Conservation (phyloP, 768 basidiomycete genomes). For the Mycena chlorophos region DNA sequence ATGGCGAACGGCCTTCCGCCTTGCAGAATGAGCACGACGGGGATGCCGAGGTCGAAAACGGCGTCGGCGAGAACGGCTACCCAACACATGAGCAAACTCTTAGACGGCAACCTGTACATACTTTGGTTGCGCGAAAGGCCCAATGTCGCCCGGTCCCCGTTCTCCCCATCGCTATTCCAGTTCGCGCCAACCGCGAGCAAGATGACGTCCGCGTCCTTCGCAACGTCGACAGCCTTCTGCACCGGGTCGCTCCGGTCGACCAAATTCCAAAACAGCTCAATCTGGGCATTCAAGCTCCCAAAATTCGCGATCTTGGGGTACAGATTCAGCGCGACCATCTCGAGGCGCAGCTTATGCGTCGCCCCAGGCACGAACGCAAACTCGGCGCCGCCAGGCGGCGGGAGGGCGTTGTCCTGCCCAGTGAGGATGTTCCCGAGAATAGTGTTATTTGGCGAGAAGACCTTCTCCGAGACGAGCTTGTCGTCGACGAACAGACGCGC, state of each 20-base stretch:
- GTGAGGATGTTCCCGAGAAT: slow-evolving; percentile 26
- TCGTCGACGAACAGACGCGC: slow-evolving; percentile 26
- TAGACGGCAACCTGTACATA: not conserved
- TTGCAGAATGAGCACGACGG: slow-evolving; percentile 25
- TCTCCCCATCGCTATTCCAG: slow-evolving; percentile 31
- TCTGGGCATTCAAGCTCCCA: slow-evolving; percentile 26
- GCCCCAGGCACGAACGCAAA: slow-evolving; percentile 23
- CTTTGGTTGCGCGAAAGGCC: slow-evolving; percentile 28
- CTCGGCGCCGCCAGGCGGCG: slow-evolving; percentile 24
- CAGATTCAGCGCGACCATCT: slow-evolving; percentile 26
- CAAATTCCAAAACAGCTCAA: slow-evolving; percentile 28
- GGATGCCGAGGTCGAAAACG: slow-evolving; percentile 25
- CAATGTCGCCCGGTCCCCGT: slow-evolving; percentile 26
- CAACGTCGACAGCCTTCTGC: slow-evolving; percentile 26
- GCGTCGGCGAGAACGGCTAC: slow-evolving; percentile 27
- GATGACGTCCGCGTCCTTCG: slow-evolving; percentile 25
- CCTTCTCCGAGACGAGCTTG: slow-evolving; percentile 17
- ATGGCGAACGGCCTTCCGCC: slow-evolving; percentile 30
- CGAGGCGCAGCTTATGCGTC: slow-evolving; percentile 22
- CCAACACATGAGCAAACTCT: not conserved
- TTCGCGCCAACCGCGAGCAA: slow-evolving; percentile 28
- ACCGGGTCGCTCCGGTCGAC: slow-evolving; percentile 23
- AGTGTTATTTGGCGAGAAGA: slow-evolving; percentile 16
- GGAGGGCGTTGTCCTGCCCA: slow-evolving; percentile 17
- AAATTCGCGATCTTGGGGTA: slow-evolving; percentile 25